Evolutionary conservation across 1,284 basidiomycete species (phyloP).

Genomic region (Ceratobasidium theobromae): DNA sequence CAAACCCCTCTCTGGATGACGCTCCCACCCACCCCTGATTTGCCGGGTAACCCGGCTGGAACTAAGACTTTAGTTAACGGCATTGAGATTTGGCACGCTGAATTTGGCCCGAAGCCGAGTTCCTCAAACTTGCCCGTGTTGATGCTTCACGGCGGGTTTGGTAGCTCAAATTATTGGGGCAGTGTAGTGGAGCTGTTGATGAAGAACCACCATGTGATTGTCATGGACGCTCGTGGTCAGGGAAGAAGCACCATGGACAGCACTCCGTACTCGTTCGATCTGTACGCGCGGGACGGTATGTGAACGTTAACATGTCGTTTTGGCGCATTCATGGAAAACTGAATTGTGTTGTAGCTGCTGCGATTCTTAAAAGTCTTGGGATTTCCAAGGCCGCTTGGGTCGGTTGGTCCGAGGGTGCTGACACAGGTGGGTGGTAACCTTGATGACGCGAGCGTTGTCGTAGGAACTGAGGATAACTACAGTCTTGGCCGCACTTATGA

Average conservation of each 20-base stretch:
- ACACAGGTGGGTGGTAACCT: background rate
- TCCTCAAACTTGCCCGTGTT: background rate
- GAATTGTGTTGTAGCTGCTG: background rate
- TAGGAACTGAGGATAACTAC: background rate
- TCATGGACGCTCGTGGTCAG: background rate
- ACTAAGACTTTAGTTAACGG: background rate
- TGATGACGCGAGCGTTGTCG: background rate
- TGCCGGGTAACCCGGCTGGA: background rate
- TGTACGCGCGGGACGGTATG: conserved; percentile 3
- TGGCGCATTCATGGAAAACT: background rate
- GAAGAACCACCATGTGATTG: conserved; percentile 10
- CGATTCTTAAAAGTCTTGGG: background rate
- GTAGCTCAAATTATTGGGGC: conserved; percentile 16
- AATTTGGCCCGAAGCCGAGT: background rate
- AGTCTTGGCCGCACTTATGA: conserved; percentile 1
- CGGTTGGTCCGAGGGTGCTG: conserved; percentile 9
- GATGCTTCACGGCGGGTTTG: conserved; percentile 10
- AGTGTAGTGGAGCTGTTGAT: background rate
- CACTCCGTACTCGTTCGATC: conserved; percentile 5
- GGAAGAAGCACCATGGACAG: conserved; percentile 8
- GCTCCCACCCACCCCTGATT: background rate
- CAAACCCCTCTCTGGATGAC: background rate
- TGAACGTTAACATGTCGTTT: background rate
- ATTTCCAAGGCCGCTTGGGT: conserved; percentile 15
- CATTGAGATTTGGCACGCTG: conserved; percentile 4